Conservation (phyloP, 306 rosid species). For the Malus asiatica region DNA sequence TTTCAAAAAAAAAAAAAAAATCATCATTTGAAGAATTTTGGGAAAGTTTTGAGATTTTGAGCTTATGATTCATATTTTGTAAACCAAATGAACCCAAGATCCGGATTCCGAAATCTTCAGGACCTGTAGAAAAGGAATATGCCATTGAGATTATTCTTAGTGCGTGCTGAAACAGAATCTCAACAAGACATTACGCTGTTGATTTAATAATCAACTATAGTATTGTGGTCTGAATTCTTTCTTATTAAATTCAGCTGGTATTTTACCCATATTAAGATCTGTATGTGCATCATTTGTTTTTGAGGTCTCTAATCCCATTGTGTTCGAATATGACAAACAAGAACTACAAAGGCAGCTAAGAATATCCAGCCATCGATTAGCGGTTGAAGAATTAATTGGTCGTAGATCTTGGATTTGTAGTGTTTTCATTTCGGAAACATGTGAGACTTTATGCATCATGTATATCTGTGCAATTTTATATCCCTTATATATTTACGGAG, state of each 20-base stretch:
- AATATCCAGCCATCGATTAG: slow-evolving; percentile 31
- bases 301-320: neutral
- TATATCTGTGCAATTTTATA: neutral
- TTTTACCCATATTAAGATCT: slow-evolving; percentile 67
- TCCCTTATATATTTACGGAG: neutral
- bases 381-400: slow-evolving; percentile 33
- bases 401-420: slow-evolving; percentile 58
- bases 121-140: neutral
- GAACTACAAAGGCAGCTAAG: slow-evolving; percentile 41
- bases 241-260: slow-evolving; percentile 29
- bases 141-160: too few species aligned
- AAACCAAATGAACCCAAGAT: slow-evolving; percentile 30
- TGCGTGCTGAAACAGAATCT: too few species aligned
- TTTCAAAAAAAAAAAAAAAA: neutral
- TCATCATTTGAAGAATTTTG: neutral
- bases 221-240: neutral
- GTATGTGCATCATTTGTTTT: neutral
- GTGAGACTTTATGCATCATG: neutral
- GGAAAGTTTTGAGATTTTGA: neutral
- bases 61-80: slow-evolving; percentile 13
- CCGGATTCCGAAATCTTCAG: slow-evolving; percentile 18
- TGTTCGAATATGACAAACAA: slow-evolving; percentile 34
- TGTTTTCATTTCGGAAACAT: slow-evolving; percentile 3
- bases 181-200: neutral
- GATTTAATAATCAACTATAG: neutral